These are phyloP conservation scores for Pestalotiopsis sp. DNA, from an alignment of 2,329 filamentous ascomycete species.

Conservation along the genomic window DNA sequence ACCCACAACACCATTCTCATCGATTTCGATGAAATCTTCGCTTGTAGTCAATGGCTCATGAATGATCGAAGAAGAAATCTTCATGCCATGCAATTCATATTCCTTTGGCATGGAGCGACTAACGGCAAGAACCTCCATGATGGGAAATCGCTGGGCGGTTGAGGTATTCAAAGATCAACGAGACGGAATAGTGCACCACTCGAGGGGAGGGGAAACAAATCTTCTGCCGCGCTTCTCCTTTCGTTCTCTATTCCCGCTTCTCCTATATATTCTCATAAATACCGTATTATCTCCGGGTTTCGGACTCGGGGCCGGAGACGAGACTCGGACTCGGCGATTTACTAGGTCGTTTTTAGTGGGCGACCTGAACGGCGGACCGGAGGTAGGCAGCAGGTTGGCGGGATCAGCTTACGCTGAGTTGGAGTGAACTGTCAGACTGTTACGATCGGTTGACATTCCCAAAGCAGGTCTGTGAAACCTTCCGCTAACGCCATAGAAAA, in stretches of 20 bases:
- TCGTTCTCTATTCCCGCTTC: too few species aligned
- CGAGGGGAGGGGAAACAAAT: not conserved
- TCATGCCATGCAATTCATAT: slow-evolving; percentile 19
- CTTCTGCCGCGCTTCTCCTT: too few species aligned
- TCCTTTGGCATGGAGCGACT: slow-evolving; percentile 18
- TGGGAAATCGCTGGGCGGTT: not conserved
- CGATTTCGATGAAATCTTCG: slow-evolving; percentile 22
- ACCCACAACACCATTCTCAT: slow-evolving; percentile 18
- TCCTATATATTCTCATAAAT: not conserved
- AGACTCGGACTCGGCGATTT: not conserved
- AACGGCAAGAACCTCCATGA: slow-evolving; percentile 26
- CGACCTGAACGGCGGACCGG: not conserved
- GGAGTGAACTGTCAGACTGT: not conserved
- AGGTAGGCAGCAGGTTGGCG: not conserved
- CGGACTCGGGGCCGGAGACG: slow-evolving; percentile 1
- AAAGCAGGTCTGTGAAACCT: too few species aligned
- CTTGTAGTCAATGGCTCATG: slow-evolving; percentile 19
- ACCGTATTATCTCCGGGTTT: not conserved
- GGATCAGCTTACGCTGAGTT: not conserved
- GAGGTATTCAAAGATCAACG: not conserved
- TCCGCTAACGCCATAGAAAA: too few species aligned
- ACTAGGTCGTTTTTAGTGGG: not conserved
- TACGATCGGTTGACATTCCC: too few species aligned
- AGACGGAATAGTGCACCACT: not conserved
- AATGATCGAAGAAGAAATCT: slow-evolving; percentile 22